These are phyloP conservation scores for Acarospora socialis DNA, from an alignment of 2,329 filamentous ascomycete species.

Conservation along the genomic window DNA sequence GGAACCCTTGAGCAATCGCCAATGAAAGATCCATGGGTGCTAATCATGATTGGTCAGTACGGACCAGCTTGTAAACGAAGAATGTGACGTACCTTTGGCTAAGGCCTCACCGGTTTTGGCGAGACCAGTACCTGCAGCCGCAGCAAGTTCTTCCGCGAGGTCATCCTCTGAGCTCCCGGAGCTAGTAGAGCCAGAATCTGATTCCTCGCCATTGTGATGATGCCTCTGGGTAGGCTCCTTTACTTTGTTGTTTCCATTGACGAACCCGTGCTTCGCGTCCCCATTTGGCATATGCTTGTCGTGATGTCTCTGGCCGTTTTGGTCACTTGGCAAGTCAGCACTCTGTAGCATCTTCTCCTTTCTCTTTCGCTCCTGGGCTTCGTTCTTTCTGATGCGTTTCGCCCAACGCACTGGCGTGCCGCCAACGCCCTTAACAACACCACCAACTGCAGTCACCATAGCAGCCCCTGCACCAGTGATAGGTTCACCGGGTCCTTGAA, in stretches of 20 bases:
- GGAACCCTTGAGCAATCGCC: conserved; percentile 38
- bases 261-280: no score
- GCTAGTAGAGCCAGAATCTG: no score
- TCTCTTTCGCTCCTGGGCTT: conserved; percentile 26
- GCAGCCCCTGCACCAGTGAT: conserved; percentile 36
- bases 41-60: conserved; percentile 3
- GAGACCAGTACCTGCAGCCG: conserved; percentile 12
- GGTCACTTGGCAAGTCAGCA: conserved; percentile 11
- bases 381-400: conserved; percentile 32
- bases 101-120: conserved; percentile 13
- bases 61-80: no score
- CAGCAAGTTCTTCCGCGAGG: conserved; percentile 12
- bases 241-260: no score
- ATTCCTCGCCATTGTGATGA: no score
- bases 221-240: no score
- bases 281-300: no score
- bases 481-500: conserved; percentile 40
- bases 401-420: conserved; percentile 34
- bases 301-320: background rate
- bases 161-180: conserved; percentile 9
- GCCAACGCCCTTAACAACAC: conserved; percentile 34
- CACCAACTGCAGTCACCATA: conserved; percentile 29
- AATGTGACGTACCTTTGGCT: conserved; percentile 8
- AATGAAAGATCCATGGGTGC: conserved; percentile 35
- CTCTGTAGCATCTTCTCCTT: conserved; percentile 9